Percentiles rank a stretch among this genome's conserved stretches.
Conservation (phyloP, 2,329 filamentous ascomycete species). For the Talaromyces pinophilus region DNA sequence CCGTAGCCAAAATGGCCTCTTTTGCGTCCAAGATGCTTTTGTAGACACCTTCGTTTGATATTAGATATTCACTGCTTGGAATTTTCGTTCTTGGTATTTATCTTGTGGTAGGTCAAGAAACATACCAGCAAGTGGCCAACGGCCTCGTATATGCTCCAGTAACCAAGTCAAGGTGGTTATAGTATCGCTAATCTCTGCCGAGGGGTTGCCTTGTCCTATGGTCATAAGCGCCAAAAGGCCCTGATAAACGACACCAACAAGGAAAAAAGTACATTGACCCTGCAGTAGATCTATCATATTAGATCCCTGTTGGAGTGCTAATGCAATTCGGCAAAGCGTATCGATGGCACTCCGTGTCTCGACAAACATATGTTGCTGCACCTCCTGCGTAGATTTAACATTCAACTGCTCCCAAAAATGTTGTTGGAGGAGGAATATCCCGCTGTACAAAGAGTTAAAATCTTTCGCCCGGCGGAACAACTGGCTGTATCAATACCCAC, state of each 20-base stretch:
- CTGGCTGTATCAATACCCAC: not conserved
- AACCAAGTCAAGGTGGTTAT: not conserved
- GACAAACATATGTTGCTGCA: slow-evolving; percentile 10
- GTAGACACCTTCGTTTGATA: slow-evolving; percentile 6
- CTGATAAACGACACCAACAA: slow-evolving; percentile 9
- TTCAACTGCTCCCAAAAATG: slow-evolving; percentile 11
- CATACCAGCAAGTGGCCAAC: slow-evolving; percentile 18
- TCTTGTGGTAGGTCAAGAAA: not conserved
- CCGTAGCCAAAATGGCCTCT: slow-evolving; percentile 4
- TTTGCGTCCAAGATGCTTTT: slow-evolving; percentile 13
- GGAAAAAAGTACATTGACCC: slow-evolving; percentile 18
- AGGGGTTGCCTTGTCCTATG: slow-evolving; percentile 15
- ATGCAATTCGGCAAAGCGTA: slow-evolving; percentile 18
- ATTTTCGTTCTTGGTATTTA: not conserved
- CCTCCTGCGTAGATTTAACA: slow-evolving; percentile 8
- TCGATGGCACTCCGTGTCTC: slow-evolving; percentile 17
- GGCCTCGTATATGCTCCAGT: slow-evolving; percentile 10
- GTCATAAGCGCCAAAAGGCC: slow-evolving; percentile 6
- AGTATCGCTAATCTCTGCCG: not conserved
- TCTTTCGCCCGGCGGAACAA: not conserved
- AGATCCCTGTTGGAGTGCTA: slow-evolving; percentile 3
- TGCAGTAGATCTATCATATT: slow-evolving; percentile 9
- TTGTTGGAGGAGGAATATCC: slow-evolving; percentile 13
- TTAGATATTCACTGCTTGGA: not conserved
- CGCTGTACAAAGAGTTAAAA: not conserved